Conservation (phyloP, 1,139 yeast species). For the Pichia sp. region DNA sequence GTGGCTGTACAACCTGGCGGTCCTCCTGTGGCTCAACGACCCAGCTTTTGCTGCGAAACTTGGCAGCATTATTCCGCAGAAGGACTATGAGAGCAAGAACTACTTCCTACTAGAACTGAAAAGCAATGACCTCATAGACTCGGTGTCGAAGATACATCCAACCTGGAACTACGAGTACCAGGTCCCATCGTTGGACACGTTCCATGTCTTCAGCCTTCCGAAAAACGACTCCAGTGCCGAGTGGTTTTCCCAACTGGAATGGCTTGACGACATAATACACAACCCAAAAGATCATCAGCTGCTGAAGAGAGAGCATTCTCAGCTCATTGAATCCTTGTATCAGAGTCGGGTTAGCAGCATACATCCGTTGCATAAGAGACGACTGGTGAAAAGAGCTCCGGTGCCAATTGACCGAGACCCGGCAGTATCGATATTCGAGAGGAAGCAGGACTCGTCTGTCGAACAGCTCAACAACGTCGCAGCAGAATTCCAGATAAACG, state of each 20-base stretch:
- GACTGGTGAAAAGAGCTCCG: constrained; percentile 44
- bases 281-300: constrained; percentile 20
- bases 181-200: constrained; percentile 53
- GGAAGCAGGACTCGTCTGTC: constrained; percentile 37
- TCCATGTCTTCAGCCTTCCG: constrained; percentile 56
- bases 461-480: constrained; percentile 40
- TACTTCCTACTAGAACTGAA: constrained; percentile 60
- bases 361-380: constrained; percentile 48
- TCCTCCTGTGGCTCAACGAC: neutral
- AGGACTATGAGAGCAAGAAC: constrained; percentile 41
- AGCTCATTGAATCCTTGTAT: constrained; percentile 26
- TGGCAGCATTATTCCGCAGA: constrained; percentile 17
- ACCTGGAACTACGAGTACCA: constrained; percentile 53
- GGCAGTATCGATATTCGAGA: neutral
- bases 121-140: constrained; percentile 9
- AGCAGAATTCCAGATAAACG: constrained; percentile 60
- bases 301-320: constrained; percentile 26
- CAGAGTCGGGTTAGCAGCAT: constrained; percentile 38
- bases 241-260: constrained; percentile 33
- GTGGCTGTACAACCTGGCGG: constrained; percentile 4
- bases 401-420: constrained; percentile 27
- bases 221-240: constrained; percentile 30
- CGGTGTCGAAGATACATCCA: constrained; percentile 39
- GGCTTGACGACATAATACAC: constrained; percentile 21
- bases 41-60: constrained; percentile 2